A percentile compares a stretch with the other conserved stretches of the same genome.
Evolutionary conservation across 257 asterid species (phyloP).

Genomic region (Ophiorrhiza pumila): DNA sequence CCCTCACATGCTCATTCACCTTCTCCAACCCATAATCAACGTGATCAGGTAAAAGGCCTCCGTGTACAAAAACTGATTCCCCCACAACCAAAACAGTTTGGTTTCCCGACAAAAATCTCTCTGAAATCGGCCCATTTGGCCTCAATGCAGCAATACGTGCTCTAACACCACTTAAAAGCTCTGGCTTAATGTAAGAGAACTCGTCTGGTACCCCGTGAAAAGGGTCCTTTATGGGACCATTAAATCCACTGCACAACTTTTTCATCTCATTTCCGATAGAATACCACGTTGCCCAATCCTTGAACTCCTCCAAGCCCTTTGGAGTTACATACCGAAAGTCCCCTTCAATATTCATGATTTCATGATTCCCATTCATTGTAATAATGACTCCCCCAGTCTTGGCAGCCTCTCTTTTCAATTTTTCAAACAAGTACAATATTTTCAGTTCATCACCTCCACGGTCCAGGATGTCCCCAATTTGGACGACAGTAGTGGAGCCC

Average conservation of each 20-base stretch:
- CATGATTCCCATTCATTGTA: slow-evolving; percentile 94
- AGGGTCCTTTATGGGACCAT: slow-evolving; percentile 32
- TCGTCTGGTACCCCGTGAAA: slow-evolving; percentile 50
- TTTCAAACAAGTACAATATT: slow-evolving; percentile 77
- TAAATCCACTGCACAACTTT: slow-evolving; percentile 43
- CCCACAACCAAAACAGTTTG: slow-evolving; percentile 84
- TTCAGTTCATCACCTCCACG: slow-evolving; percentile 94
- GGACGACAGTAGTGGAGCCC: slow-evolving; percentile 77
- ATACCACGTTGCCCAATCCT: slow-evolving; percentile 72
- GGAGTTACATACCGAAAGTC: slow-evolving; percentile 62
- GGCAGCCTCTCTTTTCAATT: slow-evolving; percentile 69
- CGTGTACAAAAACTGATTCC: slow-evolving; percentile 89
- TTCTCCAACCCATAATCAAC: slow-evolving; percentile 74
- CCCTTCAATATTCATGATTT: slow-evolving; percentile 79
- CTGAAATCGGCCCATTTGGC: slow-evolving; percentile 63
- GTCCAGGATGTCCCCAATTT: slow-evolving; percentile 85
- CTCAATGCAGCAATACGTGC: slow-evolving; percentile 67
- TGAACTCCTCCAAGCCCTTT: slow-evolving; percentile 64
- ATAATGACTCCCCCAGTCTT: slow-evolving; percentile 55
- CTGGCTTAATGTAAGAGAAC: slow-evolving; percentile 36
- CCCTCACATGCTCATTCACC: slow-evolving; percentile 70
- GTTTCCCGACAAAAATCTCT: slow-evolving; percentile 60
- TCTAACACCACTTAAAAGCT: slow-evolving; percentile 49
- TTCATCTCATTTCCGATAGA: slow-evolving; percentile 61
- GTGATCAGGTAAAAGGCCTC: slow-evolving; percentile 71